A percentile compares a stretch with the other conserved stretches of the same genome.
These are phyloP conservation scores for Chrysanthemum makinoi DNA, from an alignment of 129 eudicot species.

Conservation along the genomic window DNA sequence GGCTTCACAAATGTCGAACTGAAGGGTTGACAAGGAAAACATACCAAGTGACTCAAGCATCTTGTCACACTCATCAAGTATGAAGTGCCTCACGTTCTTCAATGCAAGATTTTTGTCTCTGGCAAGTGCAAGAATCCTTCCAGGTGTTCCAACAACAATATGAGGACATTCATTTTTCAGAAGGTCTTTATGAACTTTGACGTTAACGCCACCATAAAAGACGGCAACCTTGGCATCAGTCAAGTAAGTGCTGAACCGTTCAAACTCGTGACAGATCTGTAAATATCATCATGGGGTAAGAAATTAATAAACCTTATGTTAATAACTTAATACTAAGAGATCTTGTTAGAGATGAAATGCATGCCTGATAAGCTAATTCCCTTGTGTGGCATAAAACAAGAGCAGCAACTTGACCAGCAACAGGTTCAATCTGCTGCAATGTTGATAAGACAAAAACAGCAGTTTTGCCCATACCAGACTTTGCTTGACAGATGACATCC, in stretches of 20 bases:
- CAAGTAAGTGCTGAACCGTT: conserved; percentile 75
- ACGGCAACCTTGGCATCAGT: conserved; percentile 80
- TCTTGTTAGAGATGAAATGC: neutral
- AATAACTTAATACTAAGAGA: too few species aligned
- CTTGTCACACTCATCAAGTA: conserved; percentile 90
- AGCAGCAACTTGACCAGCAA: conserved; percentile 87
- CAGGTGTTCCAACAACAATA: conserved; percentile 90
- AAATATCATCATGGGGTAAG: neutral
- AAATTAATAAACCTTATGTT: too few species aligned
- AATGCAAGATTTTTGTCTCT: conserved; percentile 72
- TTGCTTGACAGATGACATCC: conserved; percentile 94
- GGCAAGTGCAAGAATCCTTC: conserved; percentile 76
- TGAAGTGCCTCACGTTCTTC: conserved; percentile 82
- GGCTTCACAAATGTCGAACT: too few species aligned
- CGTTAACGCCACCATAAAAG: conserved; percentile 86
- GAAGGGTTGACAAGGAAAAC: neutral
- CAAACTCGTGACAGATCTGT: conserved; percentile 84
- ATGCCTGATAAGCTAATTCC: conserved; percentile 81
- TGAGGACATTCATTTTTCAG: conserved; percentile 91
- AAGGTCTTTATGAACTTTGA: conserved; percentile 76
- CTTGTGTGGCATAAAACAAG: conserved; percentile 83
- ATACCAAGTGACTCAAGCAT: conserved; percentile 92
- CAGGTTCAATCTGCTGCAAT: conserved; percentile 81
- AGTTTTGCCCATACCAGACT: conserved; percentile 92
- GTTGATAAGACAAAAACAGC: conserved; percentile 88